These are phyloP conservation scores for Tillandsia leiboldiana DNA, from an alignment of 176 grass and related monocot species.

Conservation along the genomic window DNA sequence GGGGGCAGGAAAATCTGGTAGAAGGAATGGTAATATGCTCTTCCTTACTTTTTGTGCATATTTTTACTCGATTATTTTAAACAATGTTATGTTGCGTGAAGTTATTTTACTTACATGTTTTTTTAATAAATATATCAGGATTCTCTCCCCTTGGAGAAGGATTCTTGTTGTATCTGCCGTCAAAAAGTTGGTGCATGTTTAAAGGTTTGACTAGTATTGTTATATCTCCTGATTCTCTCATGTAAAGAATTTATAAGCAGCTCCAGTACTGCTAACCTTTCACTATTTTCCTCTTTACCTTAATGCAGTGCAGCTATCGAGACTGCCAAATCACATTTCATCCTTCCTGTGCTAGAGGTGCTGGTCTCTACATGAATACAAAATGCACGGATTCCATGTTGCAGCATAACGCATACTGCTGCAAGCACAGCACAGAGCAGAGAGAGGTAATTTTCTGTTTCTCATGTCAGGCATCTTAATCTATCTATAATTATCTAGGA, in stretches of 20 bases:
- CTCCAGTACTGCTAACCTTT: conserved; percentile 17
- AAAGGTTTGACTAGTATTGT: conserved; percentile 39
- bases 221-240: conserved; percentile 12
- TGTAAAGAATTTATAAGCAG: conserved; percentile 9
- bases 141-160: conserved; percentile 53
- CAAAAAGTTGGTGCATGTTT: conserved; percentile 51
- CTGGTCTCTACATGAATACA: conserved; percentile 94
- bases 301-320: conserved; percentile 69
- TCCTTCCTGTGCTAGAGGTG: conserved; percentile 67
- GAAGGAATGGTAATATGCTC: conserved; percentile 70
- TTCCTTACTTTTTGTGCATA: neutral
- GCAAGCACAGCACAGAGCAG: conserved; percentile 63
- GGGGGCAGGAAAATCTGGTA: conserved; percentile 69
- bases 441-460: conserved; percentile 43
- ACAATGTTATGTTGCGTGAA: conserved; percentile 15
- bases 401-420: conserved; percentile 84
- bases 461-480: neutral
- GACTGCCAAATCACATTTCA: conserved; percentile 71
- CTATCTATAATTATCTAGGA: neutral
- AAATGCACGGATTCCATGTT: conserved; percentile 37
- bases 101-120: conserved; percentile 18
- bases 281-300: conserved; percentile 25
- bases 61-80: neutral
- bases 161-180: conserved; percentile 71
- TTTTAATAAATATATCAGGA: conserved; percentile 44